These are phyloP conservation scores for Colletotrichum sp. DNA, from an alignment of 2,329 filamentous ascomycete species.

Conservation along the genomic window DNA sequence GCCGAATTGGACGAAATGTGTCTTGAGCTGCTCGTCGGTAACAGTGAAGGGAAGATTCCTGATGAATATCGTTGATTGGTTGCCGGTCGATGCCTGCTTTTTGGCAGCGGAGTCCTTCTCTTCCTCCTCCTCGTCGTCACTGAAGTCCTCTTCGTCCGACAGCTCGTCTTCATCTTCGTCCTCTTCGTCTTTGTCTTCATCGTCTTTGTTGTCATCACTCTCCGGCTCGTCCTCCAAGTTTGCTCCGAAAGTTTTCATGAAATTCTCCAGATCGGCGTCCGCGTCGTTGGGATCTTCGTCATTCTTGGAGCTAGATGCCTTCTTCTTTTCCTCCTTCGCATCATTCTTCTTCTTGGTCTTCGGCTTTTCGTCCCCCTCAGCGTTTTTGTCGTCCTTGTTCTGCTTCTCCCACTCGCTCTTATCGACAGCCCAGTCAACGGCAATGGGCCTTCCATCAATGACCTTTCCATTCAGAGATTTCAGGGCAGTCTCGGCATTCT, in stretches of 20 bases:
- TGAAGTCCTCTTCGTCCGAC: conserved; percentile 45
- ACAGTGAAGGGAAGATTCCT: conserved; percentile 92
- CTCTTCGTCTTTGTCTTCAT: conserved; percentile 49
- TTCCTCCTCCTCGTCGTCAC: conserved; percentile 43
- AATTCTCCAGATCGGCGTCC: conserved; percentile 56
- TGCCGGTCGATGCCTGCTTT: conserved; percentile 55
- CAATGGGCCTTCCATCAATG: conserved; percentile 85
- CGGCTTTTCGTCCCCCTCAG: conserved; percentile 24
- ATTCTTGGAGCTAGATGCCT: conserved; percentile 31
- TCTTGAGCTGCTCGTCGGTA: conserved; percentile 80
- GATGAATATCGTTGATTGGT: conserved; percentile 84
- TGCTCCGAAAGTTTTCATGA: conserved; percentile 62
- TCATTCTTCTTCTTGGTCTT: conserved; percentile 40
- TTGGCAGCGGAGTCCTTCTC: conserved; percentile 36
- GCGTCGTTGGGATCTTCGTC: conserved; percentile 44
- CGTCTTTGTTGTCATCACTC: conserved; percentile 51
- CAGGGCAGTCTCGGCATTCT: conserved; percentile 91
- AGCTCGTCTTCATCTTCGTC: conserved; percentile 51
- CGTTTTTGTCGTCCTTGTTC: conserved; percentile 42
- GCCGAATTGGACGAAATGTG: conserved; percentile 89
- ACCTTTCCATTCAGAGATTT: conserved; percentile 86
- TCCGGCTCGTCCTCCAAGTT: conserved; percentile 65
- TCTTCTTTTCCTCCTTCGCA: conserved; percentile 36
- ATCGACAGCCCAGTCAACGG: conserved; percentile 97
- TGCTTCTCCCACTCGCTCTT: conserved; percentile 83